phyloP scores from a whole-genome alignment of 495 filamentous ascomycete species.

The Diplogelasinospora grovesii region DNA sequence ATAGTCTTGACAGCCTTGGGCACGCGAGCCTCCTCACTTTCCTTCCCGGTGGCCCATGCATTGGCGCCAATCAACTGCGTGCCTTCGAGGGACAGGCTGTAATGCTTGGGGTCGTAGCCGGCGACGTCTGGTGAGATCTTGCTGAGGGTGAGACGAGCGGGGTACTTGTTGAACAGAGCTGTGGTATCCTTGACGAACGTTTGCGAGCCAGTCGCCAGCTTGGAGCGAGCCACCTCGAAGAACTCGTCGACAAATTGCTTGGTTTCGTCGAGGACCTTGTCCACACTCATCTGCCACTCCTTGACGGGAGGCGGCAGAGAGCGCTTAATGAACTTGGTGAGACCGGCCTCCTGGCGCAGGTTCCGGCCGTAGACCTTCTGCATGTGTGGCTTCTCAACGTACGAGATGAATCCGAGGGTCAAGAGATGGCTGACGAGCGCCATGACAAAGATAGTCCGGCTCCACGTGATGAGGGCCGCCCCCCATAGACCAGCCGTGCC shows the following conservation, averaged over 20 bases:
- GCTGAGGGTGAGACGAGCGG: conserved; percentile 78
- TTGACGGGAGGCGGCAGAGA: conserved; percentile 74
- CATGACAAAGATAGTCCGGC: conserved; percentile 71
- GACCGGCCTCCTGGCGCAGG: conserved; percentile 78
- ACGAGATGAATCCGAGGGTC: conserved; percentile 80
- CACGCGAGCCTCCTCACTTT: conserved; percentile 37
- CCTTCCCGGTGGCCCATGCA: conserved; percentile 46
- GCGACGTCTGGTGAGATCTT: conserved; percentile 74
- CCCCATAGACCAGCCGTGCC: conserved; percentile 97
- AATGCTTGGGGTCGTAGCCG: conserved; percentile 77
- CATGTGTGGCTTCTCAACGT: conserved; percentile 96
- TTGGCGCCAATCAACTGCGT: conserved; percentile 46
- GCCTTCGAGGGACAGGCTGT: conserved; percentile 68
- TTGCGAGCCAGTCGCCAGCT: conserved; percentile 77
- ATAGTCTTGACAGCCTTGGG: conserved; percentile 57
- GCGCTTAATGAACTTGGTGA: conserved; percentile 82
- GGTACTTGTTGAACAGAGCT: conserved; percentile 82
- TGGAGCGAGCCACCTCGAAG: conserved; percentile 79
- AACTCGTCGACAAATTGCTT: conserved; percentile 87
- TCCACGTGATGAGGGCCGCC: conserved; percentile 85
- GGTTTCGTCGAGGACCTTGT: conserved; percentile 78
- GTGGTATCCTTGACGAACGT: conserved; percentile 84
- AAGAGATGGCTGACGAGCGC: conserved; percentile 80
- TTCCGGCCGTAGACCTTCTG: conserved; percentile 89
- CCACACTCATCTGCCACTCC: conserved; percentile 71